Evolutionary conservation across 2,329 filamentous ascomycete species (phyloP), one percentile per base, ranked within the genome.

Genomic region (Aspergillus neoniger): DNA sequence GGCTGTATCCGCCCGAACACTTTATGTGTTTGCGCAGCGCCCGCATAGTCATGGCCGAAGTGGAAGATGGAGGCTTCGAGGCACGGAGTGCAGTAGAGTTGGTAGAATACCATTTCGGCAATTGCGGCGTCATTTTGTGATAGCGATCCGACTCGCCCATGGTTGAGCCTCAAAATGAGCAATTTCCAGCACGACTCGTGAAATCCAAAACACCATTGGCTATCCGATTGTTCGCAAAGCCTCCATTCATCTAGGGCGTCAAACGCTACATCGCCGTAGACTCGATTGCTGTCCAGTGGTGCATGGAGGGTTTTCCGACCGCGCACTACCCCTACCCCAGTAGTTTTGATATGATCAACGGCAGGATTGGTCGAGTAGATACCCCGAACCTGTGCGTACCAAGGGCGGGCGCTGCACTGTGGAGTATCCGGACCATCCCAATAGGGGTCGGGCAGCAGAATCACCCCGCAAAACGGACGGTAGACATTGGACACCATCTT

Each of bases 101-200:
- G 59, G 8, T 52, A 28, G 50, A 65, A 67, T 9, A 67, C 28
- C 1, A 30, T 30, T 10, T 39, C 23, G 0, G 51, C 55, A 43
- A 63, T 28, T 4, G 30, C 28, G 0, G 8, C 7, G 21, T 32
- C 41, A n/a, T 32, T 28, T 8, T 19, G 23, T 39, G 55, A 59
- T 6, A 19, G n/a, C 2, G 38, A 64, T 36, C 25, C 17, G 12
- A 4, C 23, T 23, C 1, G 12, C 28, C 25, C 43, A 21, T 39
- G 47, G 7, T 39, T 19, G 4, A 65, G 52, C 2, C 61, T 50
- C 1, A 56, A 38, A 9, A 57, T 47, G 21, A 67, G 58, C 21
- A 67, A 21, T 43, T 21, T 51, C 63, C 65, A 67, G 50, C 65
- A 67, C 0, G 59, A 57, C 21, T 61, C 39, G 21, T 67, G 65